Evolutionary conservation across 176 grass and related monocot genomes (phyloP).

Genomic region (Areca catechu): DNA sequence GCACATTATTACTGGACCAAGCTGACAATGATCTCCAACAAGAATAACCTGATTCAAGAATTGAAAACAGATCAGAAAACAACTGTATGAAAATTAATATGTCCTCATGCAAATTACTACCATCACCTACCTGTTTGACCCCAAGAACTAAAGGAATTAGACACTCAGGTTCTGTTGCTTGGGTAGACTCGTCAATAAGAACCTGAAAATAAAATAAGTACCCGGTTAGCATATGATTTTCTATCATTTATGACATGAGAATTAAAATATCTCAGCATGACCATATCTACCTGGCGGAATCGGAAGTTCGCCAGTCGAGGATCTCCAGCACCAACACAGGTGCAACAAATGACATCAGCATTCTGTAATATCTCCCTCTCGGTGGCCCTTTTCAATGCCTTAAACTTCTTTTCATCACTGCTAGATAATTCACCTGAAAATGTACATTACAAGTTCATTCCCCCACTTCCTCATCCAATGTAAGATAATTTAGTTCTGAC

Average conservation of each 20-base stretch:
- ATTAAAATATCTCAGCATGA: too few relatives aligned
- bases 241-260: too few relatives aligned
- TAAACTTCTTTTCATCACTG: slow-evolving; percentile 98
- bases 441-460: too few relatives aligned
- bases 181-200: slow-evolving; percentile 99
- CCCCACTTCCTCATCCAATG: too few relatives aligned
- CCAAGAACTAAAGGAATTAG: slow-evolving; percentile 97
- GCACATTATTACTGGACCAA: slow-evolving; percentile 99
- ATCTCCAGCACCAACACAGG: slow-evolving; percentile 98
- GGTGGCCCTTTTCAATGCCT: slow-evolving; percentile 92
- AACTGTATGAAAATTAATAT: neutral
- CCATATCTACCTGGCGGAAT: slow-evolving; percentile 63
- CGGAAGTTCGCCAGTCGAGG: slow-evolving; percentile 92
- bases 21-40: slow-evolving; percentile 98
- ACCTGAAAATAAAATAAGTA: slow-evolving; percentile 35
- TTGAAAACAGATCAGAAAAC: slow-evolving; percentile 9
- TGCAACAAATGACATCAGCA: slow-evolving; percentile 99
- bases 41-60: slow-evolving; percentile 66
- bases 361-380: slow-evolving; percentile 99
- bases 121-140: slow-evolving; percentile 85
- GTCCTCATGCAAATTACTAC: slow-evolving; percentile 1
- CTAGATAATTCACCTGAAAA: slow-evolving; percentile 83
- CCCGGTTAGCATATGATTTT: too few relatives aligned
- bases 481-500: too few relatives aligned
- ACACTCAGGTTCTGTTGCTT: slow-evolving; percentile 89